Evolutionary conservation across 805 yeast genomes (phyloP), one percentile per base, ranked within the genome.

Genomic region (Pichia deserticola): DNA sequence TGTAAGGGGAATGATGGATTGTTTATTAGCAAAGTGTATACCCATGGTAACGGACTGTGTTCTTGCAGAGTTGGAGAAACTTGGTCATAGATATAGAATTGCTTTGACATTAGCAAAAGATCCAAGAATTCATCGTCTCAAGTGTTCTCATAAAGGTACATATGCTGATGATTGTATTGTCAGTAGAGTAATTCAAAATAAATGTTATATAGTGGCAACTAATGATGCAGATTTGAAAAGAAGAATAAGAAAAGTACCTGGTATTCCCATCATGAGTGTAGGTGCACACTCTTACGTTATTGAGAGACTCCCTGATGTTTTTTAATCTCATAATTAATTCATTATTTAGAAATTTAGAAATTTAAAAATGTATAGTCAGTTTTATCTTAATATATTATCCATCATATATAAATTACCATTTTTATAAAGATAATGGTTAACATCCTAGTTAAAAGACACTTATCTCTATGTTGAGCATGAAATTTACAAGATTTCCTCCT

Each of bases 101-200:
- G 99, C 99, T 0, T 74, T 93, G 57, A 82, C 85, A 51, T 72
- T 93, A 61, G 99, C 99, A 27, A 85, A 87, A 57, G 99, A 93
- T 64, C 97, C 97, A 40, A 75, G 98, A 60, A 84, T 93, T 36
- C 78, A 87, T 58, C 76, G 97, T 53, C 73, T 93, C 44, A 87
- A 82, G 40, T 93, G 99, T 62, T 74, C 92, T 10, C 99, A 93
- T 63, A 86, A 85, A 59, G 99, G 99, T 33, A 92, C 97, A 0
- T 93, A 93, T 73, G 99, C 99, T 32, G 99, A 93, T 80, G 99
- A 93, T 68, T 93, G 99, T 67, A 65, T 93, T 8, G 98, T 93
- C 15, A 82, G 86, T 64, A 76, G 99, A 59, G 96, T 93, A 7
- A 77, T 92, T 66, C 97, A 92, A 62, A 98, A 93, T 70, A 93